Evolutionary conservation across 2,329 filamentous ascomycete genomes (phyloP).

Genomic region (Aspergillus melleus): DNA sequence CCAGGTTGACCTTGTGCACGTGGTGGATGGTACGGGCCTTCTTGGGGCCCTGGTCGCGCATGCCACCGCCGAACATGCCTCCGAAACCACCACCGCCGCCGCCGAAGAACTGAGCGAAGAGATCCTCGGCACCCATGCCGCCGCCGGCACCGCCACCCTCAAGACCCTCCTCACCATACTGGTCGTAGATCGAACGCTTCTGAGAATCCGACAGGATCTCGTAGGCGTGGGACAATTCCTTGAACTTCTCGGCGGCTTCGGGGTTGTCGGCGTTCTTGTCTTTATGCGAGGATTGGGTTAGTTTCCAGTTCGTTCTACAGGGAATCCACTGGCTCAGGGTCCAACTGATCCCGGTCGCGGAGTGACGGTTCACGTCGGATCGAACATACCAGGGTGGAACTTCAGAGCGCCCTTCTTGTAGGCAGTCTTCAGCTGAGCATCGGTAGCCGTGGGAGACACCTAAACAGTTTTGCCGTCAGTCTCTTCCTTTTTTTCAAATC

Average conservation of each 20-base stretch:
- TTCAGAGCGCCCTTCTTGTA: slow-evolving; percentile 92
- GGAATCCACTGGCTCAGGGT: not conserved
- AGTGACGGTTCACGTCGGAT: not conserved
- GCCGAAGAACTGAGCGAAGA: slow-evolving; percentile 97
- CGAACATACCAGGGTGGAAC: slow-evolving; percentile 82
- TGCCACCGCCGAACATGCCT: slow-evolving; percentile 76
- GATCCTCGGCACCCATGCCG: slow-evolving; percentile 92
- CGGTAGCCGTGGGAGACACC: slow-evolving; percentile 77
- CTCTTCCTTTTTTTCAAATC: not conserved
- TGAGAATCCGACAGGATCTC: slow-evolving; percentile 90
- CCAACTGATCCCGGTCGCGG: slow-evolving; percentile 4
- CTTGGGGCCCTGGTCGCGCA: slow-evolving; percentile 77
- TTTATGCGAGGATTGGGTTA: slow-evolving; percentile 36
- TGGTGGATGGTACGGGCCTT: slow-evolving; percentile 97
- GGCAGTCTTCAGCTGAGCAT: slow-evolving; percentile 86
- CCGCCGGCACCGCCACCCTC: slow-evolving; percentile 77
- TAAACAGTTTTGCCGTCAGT: slow-evolving; percentile 43
- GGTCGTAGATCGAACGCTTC: slow-evolving; percentile 90
- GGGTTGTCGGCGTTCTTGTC: slow-evolving; percentile 98
- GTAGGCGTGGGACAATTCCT: slow-evolving; percentile 93
- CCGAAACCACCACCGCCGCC: slow-evolving; percentile 69
- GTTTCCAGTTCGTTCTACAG: not conserved
- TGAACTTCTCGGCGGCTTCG: slow-evolving; percentile 94
- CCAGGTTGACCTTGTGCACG: slow-evolving; percentile 95
- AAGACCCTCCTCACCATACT: slow-evolving; percentile 95